These are phyloP conservation scores for Suillus alpinus DNA, from an alignment of 768 basidiomycete species.

Conservation along the genomic window DNA sequence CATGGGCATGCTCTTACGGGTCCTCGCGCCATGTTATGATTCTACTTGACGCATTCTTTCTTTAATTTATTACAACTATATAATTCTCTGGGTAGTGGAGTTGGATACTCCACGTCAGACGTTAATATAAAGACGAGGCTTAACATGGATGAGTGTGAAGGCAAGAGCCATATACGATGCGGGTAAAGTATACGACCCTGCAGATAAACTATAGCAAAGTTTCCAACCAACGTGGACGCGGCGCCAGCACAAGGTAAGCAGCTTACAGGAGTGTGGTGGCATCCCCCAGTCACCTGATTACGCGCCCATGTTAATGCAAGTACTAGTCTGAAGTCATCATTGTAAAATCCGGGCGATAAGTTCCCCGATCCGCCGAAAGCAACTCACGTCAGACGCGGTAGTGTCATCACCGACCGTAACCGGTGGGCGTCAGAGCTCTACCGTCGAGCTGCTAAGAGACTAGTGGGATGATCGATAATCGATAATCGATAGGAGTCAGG, in stretches of 20 bases:
- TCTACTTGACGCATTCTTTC: neutral
- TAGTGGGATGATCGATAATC: neutral
- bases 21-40: neutral
- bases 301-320: neutral
- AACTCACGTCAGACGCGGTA: neutral
- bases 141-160: neutral
- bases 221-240: neutral
- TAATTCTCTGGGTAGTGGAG: neutral
- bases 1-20: constrained; percentile 22
- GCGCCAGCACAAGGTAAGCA: neutral
- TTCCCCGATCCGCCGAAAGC: neutral
- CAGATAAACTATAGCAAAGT: no score
- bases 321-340: neutral
- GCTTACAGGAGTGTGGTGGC: neutral
- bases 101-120: neutral
- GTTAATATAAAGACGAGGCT: neutral
- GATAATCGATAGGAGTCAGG: no score
- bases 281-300: neutral
- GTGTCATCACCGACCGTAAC: neutral
- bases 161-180: neutral
- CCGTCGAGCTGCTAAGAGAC: neutral
- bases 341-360: neutral
- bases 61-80: neutral
- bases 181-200: no score
- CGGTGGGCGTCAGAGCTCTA: neutral